Evolutionary conservation across 345 rosid genomes (phyloP), one percentile per base, ranked within the genome.

Genomic region (Nasturtium officinale): DNA sequence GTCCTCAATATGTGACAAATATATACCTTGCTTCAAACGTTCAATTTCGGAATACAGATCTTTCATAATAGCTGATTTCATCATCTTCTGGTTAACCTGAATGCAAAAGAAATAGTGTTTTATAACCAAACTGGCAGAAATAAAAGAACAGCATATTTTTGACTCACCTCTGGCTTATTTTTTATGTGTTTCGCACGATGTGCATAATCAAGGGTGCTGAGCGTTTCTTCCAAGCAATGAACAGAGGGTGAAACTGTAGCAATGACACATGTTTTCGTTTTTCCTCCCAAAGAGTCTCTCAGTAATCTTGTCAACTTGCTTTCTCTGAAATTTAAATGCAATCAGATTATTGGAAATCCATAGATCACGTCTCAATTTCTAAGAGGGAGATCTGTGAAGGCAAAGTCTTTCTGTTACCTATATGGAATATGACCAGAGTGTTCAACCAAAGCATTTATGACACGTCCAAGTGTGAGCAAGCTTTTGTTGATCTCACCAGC

Each of bases 1-100:
- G 32, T 50, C 10, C 23, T n/a, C 16, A 23, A 40, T 30, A 57
- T 56, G 53, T 50, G 53, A 50, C 25, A 7, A 43, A 45, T 57
- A 40, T 2, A 35, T 67, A 91, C 99, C 99, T 89, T 96, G 98
- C 85, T 90, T 96, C 74, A 96, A 83, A 72, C 97, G 83, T 57
- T 96, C 98, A 81, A 96, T 96, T 76, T 96, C 97, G 61, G 90
- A 89, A 76, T 96, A 92, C 25, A 96, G 69, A 84, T 92, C 98
- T 82, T 92, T 96, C 81, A 92, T 92, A 83, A 92, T 67, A 48
- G 98, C 99, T 72, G 98, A 92, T 83, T 96, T 96, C 99, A 96
- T 92, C 98, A 96, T 90, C 96, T 96, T 96, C 81, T 96, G 99
- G 79, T 96, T 96, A 79, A 96, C 83, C 98, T 94, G 91, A 73